Base-by-base conservation (phyloP, 2,329 filamentous ascomycete species). In the Cytospora mali region DNA sequence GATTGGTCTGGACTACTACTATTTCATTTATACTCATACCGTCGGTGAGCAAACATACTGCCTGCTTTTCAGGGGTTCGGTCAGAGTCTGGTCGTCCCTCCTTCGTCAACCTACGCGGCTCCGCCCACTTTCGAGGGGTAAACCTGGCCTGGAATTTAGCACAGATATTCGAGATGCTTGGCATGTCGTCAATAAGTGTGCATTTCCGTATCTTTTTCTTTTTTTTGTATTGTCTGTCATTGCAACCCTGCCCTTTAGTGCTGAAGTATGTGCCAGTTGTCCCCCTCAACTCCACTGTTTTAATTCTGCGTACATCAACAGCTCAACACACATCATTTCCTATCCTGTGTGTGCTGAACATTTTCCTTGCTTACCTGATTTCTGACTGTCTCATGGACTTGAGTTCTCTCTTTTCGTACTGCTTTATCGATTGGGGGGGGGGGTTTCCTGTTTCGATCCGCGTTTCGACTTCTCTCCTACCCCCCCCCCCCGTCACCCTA, bases 381-480 rank as follows among this genome's bases (percentile, higher is more conserved):
- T n/a, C 49, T 51, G 49, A 7, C 49, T n/a, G 25, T 21, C 49
- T 14, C 49, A 27, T 11, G 7, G 42, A 3, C 42, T 46, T 46
- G 9, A 13, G 10, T n/a, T n/a, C 42, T n/a, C 49, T 51, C 49
- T 28, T 16, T 51, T 28, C 11, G 42, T 46, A 23, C 21, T 13
- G n/a, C n/a, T 10, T 46, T 10, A 9, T 46, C 42, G 42, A 46
- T n/a, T n/a, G n/a, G n/a, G n/a, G n/a, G 11, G 14, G n/a, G 42
- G n/a, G 4, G 21, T 6, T 51, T 18, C 27, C 18, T 33, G 39
- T 31, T 49, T 49, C 27, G 35, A 23, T 57, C 23, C 35, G 28
- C 25, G 54, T 56, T 29, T 25, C 21, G 21, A n/a, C 49, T 9
- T n/a, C 29, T 33, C 56, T 29, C 46, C 49, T 39, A 50, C 50